These are phyloP conservation scores for Bolboschoenus planiculmis DNA, from an alignment of 176 grass and related monocot genomes.

Conservation along the genomic window DNA sequence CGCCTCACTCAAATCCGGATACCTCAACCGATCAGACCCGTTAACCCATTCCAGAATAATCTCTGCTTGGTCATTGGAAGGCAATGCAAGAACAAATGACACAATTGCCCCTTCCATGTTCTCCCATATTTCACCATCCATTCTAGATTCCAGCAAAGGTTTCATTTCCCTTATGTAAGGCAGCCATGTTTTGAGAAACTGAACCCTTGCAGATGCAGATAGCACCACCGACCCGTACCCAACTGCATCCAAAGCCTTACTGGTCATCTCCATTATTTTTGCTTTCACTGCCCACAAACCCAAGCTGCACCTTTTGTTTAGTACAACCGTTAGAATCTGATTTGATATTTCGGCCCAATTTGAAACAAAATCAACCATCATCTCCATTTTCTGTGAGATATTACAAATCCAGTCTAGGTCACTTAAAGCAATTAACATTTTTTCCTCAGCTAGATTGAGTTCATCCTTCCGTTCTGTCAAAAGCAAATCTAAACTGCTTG, in stretches of 20 bases:
- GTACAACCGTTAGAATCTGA: constrained; percentile 42
- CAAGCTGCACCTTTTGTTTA: constrained; percentile 44
- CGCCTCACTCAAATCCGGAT: constrained; percentile 91
- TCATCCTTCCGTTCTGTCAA: constrained; percentile 39
- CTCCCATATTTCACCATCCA: constrained; percentile 58
- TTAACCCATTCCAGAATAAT: constrained; percentile 81
- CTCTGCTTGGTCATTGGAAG: constrained; percentile 75
- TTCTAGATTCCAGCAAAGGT: constrained; percentile 51
- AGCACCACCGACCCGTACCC: constrained; percentile 78
- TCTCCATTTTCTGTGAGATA: constrained; percentile 61
- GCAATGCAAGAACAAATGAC: constrained; percentile 66
- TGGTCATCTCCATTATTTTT: constrained; percentile 78
- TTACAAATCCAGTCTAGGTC: constrained; percentile 74
- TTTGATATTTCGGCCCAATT: constrained; percentile 57
- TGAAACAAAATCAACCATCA: constrained; percentile 75
- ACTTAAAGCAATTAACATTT: constrained; percentile 46
- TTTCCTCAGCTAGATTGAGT: constrained; percentile 54
- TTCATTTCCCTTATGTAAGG: constrained; percentile 69
- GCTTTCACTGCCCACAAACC: constrained; percentile 52
- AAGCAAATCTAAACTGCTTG: constrained; percentile 41
- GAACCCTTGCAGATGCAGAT: constrained; percentile 44
- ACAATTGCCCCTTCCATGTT: constrained; percentile 83
- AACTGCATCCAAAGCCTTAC: constrained; percentile 70
- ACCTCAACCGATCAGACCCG: constrained; percentile 51
- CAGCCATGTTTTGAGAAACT: constrained; percentile 72